Base-by-base conservation (phyloP, 1,284 basidiomycete species). In the Marasmius tenuissimus region DNA sequence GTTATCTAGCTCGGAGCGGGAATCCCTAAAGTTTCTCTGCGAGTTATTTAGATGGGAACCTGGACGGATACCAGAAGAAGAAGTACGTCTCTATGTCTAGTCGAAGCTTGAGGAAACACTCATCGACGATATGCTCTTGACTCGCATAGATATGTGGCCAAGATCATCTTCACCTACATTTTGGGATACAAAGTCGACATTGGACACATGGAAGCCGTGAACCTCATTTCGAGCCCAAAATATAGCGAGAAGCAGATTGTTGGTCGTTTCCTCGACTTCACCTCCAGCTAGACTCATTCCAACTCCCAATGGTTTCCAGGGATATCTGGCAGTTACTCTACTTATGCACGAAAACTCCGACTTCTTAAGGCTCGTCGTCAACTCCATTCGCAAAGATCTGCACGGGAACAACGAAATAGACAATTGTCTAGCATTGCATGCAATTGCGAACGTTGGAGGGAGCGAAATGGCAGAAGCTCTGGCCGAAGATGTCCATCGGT, bases 211-310 rank as follows among this genome's bases (percentile, higher is more conserved):
- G 97, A 99, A 73, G 97, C 97, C 12, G 93, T 99, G 69, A 98
- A 99, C 75, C 85, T 99, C 67, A 98, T 99, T 69, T 92, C 96
- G 42, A 96, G 94, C 72, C 79, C 87, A 51, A 98, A 97, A 73
- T 99, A 99, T 75, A 96, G 93, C 69, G 97, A 99, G 80, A 99
- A 99, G 78, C 97, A 99, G 78, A 99, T 99, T 67, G 97, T 97
- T 73, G 69, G 93, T 76, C 34, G 37, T 60, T 22, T 45, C 53
- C 33, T 37, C 35, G 38, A 39, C 22, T 27, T 18, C 37, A 20
- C 45, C 27, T 47, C 34, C 60, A 8, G 62, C 51, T 57, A 49
- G 57, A 58, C 64, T 69, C 65, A 61, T 53, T 60, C 47, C 55
- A 59, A 50, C 11, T 48, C 49, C 49, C 7, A 64, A 18, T 59